Base-by-base conservation (phyloP, 2,329 filamentous ascomycete genomes). In the Boeremia exigua region DNA sequence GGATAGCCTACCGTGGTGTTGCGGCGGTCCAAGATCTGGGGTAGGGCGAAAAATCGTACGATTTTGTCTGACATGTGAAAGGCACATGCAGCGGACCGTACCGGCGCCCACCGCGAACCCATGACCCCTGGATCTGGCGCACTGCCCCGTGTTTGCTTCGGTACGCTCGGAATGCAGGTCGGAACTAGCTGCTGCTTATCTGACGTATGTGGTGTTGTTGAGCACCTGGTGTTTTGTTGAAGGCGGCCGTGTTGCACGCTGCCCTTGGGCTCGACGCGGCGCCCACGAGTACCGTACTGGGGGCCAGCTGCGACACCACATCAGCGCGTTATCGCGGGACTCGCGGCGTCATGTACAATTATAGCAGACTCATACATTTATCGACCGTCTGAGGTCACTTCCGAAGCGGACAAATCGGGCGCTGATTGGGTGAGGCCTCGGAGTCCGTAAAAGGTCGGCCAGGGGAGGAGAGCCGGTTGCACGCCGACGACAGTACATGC, bases 11-110 rank as follows among this genome's bases (percentile, higher is more conserved):
- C n/a, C 32, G 32, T 54, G 44, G 51, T 54, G 51, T 54, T 44
- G 43, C 19, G 36, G 45, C 28, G 29, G 44, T 17, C 30, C 37
- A 48, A 33, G 39, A 53, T 36, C 56, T 60, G 61, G 65, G 63
- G 63, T 62, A 49, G 40, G 58, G 37, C 19, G 32, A 36, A 62
- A 61, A 65, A 67, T 72, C 68, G 63, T 72, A 71, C 66, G 69
- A 71, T 67, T 68, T 53, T 67, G 49, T n/a, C 36, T 51, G 42
- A 47, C 53, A 66, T 66, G 63, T 66, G 60, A 65, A 61, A 57
- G 32, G 48, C 48, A 46, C 47, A 53, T 61, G 67, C 62, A 37
- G 56, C 63, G 65, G 61, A 48, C 63, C 65, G 65, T 42, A 48
- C 44, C 54, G 48, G n/a, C 40, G 29, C 52, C 15, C 42, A 47